Base-by-base conservation (phyloP, 2,329 filamentous ascomycete species). In the Fusarium acutatum region DNA sequence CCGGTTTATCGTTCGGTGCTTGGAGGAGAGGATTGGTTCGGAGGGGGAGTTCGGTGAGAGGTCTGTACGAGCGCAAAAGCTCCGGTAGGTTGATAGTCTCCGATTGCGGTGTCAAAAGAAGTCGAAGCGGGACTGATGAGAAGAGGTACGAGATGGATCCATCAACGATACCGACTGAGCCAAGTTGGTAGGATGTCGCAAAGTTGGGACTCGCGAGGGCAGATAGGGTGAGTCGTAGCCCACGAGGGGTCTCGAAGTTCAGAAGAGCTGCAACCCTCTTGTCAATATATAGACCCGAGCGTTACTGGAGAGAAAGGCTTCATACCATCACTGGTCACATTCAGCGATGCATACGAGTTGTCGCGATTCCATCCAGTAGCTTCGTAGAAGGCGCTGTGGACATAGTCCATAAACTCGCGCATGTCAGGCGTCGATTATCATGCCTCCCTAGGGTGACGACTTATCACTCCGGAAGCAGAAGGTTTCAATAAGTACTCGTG, bases 101-200 rank as follows among this genome's bases (percentile, higher is more conserved):
- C 76, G 94, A 97, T 82, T 90, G 89, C 17, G 88, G 90, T 17
- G 86, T 82, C 87, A 94, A 72, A 84, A 89, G 84, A 58, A 91
- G 86, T 43, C 87, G 84, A 64, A 98, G 88, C 18, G 94, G 91
- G 14, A 96, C 87, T 6, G 94, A 97, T 54, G 95, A 97, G 85
- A 97, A 98, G 60, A 99, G 90, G 83, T 98, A 99, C 20, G 95
- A 97, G 64, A 99, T 89, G n/a, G 95, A 97, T 81, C 96, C 96
- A 84, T 98, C 96, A 58, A 99, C 95, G 40, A 97, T 88, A 67
- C 96, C 96, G 22, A 97, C 89, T 46, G 92, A 97, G 69, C 95
- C 94, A 49, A 99, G 89, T 46, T 94, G 93, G 83, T 99, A 99
- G 41, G 95, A 96, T 22, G 95, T 97, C 30, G 95, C 96, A 78